phyloP scores from a whole-genome alignment of 2,329 filamentous ascomycete species.

The Hypoxylon sp. region DNA sequence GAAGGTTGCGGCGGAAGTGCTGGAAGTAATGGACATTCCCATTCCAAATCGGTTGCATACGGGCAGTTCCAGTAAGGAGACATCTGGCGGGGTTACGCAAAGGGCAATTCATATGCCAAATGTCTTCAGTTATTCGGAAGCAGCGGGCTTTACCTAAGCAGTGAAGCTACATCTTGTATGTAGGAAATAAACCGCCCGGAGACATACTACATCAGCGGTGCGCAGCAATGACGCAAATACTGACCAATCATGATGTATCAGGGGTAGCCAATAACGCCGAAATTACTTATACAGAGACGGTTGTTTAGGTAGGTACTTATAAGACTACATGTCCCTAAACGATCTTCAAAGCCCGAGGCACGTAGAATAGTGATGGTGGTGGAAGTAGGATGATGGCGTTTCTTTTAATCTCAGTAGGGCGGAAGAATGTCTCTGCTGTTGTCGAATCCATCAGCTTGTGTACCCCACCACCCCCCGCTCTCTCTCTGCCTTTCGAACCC shows the following conservation, averaged over 20 bases:
- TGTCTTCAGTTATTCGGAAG: background rate
- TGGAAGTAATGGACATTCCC: background rate
- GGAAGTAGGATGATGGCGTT: too few species aligned
- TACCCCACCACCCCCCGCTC: too few species aligned
- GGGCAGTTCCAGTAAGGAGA: too few species aligned
- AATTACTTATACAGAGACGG: background rate
- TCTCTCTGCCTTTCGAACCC: too few species aligned
- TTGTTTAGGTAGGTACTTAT: too few species aligned
- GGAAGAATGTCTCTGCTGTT: too few species aligned
- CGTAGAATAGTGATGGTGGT: background rate
- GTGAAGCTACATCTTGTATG: background rate
- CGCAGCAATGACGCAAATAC: background rate
- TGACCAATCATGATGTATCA: background rate
- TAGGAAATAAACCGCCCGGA: background rate
- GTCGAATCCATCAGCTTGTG: too few species aligned
- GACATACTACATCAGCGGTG: background rate
- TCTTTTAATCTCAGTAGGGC: too few species aligned
- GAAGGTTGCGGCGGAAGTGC: background rate
- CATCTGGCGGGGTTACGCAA: background rate
- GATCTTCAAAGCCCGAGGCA: background rate
- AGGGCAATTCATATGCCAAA: background rate
- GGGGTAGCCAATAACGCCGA: background rate
- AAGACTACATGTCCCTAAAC: background rate
- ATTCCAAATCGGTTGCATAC: background rate
- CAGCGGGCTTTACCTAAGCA: background rate